phyloP scores from a whole-genome alignment of 2,329 filamentous ascomycete genomes.

The Sporothrix humicola region DNA sequence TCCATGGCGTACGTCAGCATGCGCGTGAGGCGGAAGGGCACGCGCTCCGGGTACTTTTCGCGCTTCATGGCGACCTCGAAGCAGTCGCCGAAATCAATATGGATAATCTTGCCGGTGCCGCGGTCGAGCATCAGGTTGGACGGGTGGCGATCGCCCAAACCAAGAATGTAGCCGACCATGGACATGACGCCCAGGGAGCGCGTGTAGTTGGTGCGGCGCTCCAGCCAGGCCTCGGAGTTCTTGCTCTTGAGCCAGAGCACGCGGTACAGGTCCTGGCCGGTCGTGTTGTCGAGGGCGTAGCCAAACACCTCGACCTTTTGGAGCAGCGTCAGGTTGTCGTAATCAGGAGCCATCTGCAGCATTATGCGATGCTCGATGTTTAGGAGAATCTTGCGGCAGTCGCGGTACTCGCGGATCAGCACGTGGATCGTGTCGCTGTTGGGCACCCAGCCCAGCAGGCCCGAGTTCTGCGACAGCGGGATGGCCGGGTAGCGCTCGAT shows the following conservation, averaged over 20 bases:
- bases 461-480: conserved; percentile 93
- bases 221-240: conserved; percentile 96
- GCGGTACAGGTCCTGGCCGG: conserved; percentile 95
- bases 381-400: conserved; percentile 93
- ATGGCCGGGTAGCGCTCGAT: conserved; percentile 98
- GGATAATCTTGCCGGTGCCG: conserved; percentile 93
- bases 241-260: conserved; percentile 99
- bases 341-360: conserved; percentile 99
- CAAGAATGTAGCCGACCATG: conserved; percentile 99
- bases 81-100: conserved; percentile 99
- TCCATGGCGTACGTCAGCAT: conserved; percentile 99
- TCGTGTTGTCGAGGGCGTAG: conserved; percentile 98
- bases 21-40: conserved; percentile 94
- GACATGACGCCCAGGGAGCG: conserved; percentile 98
- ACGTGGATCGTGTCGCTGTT: conserved; percentile 98
- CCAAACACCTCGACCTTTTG: conserved; percentile 99
- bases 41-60: conserved; percentile 96
- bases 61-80: conserved; percentile 99
- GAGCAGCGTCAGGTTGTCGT: conserved; percentile 98
- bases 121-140: conserved; percentile 98
- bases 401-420: conserved; percentile 94
- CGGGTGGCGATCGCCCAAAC: conserved; percentile 93
- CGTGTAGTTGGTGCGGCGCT: conserved; percentile 97
- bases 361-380: conserved; percentile 99
- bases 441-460: conserved; percentile 92